A percentile compares a stretch with the other conserved stretches of the same genome.
These are phyloP conservation scores for Termitomyces sp. DNA, from an alignment of 768 basidiomycete genomes.

Conservation along the genomic window DNA sequence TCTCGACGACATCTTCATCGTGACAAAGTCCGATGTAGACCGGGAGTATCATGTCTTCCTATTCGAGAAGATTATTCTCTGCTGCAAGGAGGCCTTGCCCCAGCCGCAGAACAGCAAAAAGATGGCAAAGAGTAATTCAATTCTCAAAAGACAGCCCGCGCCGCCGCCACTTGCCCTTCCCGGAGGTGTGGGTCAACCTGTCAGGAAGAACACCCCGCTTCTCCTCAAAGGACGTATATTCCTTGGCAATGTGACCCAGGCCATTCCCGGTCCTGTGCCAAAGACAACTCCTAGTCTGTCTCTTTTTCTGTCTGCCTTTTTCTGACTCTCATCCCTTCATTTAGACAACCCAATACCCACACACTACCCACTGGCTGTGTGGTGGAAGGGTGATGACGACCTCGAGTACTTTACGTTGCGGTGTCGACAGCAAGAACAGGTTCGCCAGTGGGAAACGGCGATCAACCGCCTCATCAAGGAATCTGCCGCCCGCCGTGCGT, in stretches of 20 bases:
- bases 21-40: conserved; percentile 94
- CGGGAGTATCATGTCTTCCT: conserved; percentile 98
- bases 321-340: background rate
- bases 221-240: conserved; percentile 96
- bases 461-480: conserved; percentile 85
- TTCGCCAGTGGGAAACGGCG: conserved; percentile 86
- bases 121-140: conserved; percentile 76
- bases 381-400: conserved; percentile 93
- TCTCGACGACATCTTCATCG: conserved; percentile 91
- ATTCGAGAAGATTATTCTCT: conserved; percentile 97
- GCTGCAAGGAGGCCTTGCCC: conserved; percentile 86
- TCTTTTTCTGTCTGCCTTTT: background rate
- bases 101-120: conserved; percentile 57
- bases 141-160: conserved; percentile 76
- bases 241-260: conserved; percentile 90
- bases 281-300: conserved; percentile 46
- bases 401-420: conserved; percentile 92
- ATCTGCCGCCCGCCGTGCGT: conserved; percentile 61
- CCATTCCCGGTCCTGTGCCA: conserved; percentile 54
- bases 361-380: conserved; percentile 79
- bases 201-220: conserved; percentile 75
- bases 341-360: conserved; percentile 45
- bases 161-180: conserved; percentile 42
- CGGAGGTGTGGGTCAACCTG: conserved; percentile 47
- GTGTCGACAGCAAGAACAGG: conserved; percentile 87